Percentiles rank a stretch among this genome's conserved stretches.
Conservation (phyloP, 1,284 basidiomycete species). For the Dichomitus squalens region DNA sequence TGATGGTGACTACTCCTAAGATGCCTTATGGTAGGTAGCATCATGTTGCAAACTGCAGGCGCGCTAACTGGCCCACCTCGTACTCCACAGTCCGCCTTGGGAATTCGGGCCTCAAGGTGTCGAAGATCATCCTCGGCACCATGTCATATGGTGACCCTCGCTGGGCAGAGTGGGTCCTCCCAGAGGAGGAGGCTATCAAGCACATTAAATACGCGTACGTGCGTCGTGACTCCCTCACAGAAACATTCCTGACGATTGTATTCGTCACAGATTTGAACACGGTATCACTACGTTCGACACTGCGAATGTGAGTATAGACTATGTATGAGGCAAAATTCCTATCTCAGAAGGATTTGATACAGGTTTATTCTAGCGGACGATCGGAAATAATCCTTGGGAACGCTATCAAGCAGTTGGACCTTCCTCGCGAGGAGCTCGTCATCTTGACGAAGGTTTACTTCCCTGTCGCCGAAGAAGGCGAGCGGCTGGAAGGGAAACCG, state of each 20-base stretch:
- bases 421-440: conserved; percentile 77
- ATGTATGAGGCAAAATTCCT: not conserved
- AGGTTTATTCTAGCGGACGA: conserved; percentile 51
- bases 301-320: conserved; percentile 38
- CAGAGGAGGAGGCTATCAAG: too few species aligned
- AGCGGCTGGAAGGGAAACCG: not conserved
- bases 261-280: conserved; percentile 28
- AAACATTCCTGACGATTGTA: not conserved
- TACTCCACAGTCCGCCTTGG: conserved; percentile 44
- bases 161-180: too few species aligned
- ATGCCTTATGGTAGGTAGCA: conserved; percentile 1
- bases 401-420: conserved; percentile 71
- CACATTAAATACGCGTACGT: conserved; percentile 42
- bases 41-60: too few species aligned
- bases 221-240: too few species aligned
- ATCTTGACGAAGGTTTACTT: conserved; percentile 73
- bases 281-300: conserved; percentile 58
- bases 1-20: not conserved
- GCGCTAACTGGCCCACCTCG: not conserved
- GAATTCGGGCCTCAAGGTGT: conserved; percentile 48
- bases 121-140: too few species aligned
- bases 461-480: conserved; percentile 21
- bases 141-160: too few species aligned
- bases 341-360: conserved; percentile 5
- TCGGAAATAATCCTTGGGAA: conserved; percentile 79